Evolutionary conservation across 306 rosid species (phyloP), one percentile per base, ranked within the genome.

Genomic region (Sindora glabra): DNA sequence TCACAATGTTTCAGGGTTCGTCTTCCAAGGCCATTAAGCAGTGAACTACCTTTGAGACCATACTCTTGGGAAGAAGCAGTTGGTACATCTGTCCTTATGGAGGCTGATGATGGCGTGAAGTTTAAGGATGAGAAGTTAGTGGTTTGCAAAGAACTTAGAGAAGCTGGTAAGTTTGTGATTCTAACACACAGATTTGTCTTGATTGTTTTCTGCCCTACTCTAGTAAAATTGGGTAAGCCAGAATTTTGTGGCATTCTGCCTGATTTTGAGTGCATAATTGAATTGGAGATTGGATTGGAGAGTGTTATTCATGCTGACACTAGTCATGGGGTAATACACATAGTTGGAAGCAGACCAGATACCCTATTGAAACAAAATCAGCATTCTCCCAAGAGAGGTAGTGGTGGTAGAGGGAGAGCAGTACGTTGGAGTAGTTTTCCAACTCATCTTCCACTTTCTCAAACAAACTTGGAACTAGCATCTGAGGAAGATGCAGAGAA

Each of bases 21-120:
- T 40, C 87, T 92, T 77, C 96, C 88, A 37, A 82, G 98, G 67
- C 82, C 90, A 49, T 62, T 86, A 17, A 72, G 73, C 77, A 71
- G 62, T 49, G 83, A 85, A 55, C 68, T 59, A 72, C 90, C 95
- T 5, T 74, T 86, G 15, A 71, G 80, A 78, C 86, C 94, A 44
- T 88, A 83, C 81, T 83, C 96, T 54, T 88, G 96, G 98, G 96
- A 83, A 68, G 94, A 81, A 73, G 96, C 94, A 47, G 84, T 92
- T 54, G 98, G 95, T 45, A 58, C 81, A 48, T 83, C 90, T 0
- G 73, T 80, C 40, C 85, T 92, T 57, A 49, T 80, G 47, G 98
- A 83, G 71, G 85, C 73, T 5, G 90, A 78, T 62, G 83, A 72
- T 64, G 77, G 71, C 70, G 69, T 81, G 48, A 85, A 80, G 73